Percentiles rank a stretch among this genome's conserved stretches.
Conservation (phyloP, 2,329 filamentous ascomycete genomes). For the Talaromyces sp. region DNA sequence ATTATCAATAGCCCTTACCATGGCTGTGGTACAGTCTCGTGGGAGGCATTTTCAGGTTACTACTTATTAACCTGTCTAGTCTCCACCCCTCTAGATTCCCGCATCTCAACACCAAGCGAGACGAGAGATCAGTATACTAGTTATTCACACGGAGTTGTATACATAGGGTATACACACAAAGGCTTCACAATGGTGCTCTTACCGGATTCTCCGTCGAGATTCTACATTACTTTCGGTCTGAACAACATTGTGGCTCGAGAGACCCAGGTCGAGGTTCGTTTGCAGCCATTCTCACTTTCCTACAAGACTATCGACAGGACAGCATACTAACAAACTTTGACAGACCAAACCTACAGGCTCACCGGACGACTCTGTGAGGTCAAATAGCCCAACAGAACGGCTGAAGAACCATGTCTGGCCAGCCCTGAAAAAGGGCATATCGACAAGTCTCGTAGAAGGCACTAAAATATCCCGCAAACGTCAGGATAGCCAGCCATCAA, state of each 20-base stretch:
- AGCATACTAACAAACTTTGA: not conserved
- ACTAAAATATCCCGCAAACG: constrained; percentile 12
- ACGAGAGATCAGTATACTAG: not conserved
- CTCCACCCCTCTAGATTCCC: constrained; percentile 1
- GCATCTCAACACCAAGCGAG: constrained; percentile 1
- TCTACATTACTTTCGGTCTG: constrained; percentile 24
- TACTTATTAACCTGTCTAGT: constrained; percentile 11
- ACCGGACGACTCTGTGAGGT: not conserved
- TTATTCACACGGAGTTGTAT: not conserved
- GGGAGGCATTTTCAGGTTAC: not conserved
- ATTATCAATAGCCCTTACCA: constrained; percentile 9
- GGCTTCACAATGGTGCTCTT: constrained; percentile 4
- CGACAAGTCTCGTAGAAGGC: constrained; percentile 19
- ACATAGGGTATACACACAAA: not conserved
- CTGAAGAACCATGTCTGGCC: constrained; percentile 27
- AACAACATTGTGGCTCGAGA: constrained; percentile 29
- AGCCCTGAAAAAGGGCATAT: constrained; percentile 23
- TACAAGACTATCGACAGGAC: not conserved
- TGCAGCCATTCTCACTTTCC: not conserved
- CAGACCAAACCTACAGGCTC: not conserved
- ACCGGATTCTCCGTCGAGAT: constrained; percentile 9
- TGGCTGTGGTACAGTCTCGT: constrained; percentile 9
- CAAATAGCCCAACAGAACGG: constrained; percentile 22
- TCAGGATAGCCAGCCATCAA: not conserved
- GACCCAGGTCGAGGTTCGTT: constrained; percentile 26